Conservation (phyloP, 1,284 basidiomycete genomes). For the Rhodotorula sp. region DNA sequence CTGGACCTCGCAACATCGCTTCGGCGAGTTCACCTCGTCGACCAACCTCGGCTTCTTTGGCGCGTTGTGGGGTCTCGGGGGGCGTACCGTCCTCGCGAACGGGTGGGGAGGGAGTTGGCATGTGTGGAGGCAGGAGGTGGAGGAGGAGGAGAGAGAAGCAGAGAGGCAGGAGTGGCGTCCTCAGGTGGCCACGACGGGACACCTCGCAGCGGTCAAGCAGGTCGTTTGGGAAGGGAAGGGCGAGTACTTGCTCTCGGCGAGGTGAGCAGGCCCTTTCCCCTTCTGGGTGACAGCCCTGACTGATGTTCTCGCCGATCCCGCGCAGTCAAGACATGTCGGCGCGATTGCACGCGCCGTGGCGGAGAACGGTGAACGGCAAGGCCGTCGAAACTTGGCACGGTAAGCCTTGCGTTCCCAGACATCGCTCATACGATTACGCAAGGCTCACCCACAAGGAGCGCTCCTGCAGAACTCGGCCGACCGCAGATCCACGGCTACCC, state of each 20-base stretch:
- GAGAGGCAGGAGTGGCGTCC: conserved; percentile 63
- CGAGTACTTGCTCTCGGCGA: conserved; percentile 76
- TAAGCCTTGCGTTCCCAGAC: not conserved
- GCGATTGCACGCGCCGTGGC: conserved; percentile 69
- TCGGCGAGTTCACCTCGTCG: conserved; percentile 85
- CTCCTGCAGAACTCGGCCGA: conserved; percentile 62
- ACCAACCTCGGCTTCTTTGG: conserved; percentile 76
- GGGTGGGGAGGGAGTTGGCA: conserved; percentile 92
- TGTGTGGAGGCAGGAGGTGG: conserved; percentile 61
- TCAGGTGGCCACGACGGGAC: conserved; percentile 73
- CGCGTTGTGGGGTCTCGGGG: conserved; percentile 66
- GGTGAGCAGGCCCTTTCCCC: conserved; percentile 56
- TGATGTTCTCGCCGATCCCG: not conserved
- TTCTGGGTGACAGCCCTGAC: conserved; percentile 1
- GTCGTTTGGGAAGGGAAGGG: conserved; percentile 80
- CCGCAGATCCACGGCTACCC: conserved; percentile 96
- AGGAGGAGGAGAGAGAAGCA: conserved; percentile 49
- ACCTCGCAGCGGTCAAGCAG: conserved; percentile 72
- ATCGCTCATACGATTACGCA: too few species aligned
- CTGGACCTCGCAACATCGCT: conserved; percentile 85
- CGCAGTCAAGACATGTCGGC: conserved; percentile 81
- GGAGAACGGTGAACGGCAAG: conserved; percentile 11
- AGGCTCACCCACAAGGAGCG: too few species aligned
- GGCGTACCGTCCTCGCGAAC: conserved; percentile 70
- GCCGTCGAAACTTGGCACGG: conserved; percentile 66